phyloP scores from a whole-genome alignment of 1,284 basidiomycete species.

The Rugosomyces carneus region DNA sequence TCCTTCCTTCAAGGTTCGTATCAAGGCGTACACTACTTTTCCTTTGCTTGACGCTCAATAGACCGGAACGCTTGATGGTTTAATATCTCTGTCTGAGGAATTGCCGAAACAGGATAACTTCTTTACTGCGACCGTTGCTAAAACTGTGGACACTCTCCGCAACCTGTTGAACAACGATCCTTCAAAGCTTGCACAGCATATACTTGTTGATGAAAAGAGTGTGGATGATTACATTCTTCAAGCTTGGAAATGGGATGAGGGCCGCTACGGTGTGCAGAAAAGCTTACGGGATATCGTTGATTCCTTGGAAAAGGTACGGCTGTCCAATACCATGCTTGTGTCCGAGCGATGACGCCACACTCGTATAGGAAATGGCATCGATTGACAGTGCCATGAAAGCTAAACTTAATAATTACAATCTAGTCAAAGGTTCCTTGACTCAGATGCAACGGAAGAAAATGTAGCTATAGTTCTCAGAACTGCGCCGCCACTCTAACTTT shows the following conservation, averaged over 20 bases:
- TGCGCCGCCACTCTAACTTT: constrained; percentile 11
- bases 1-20: constrained; percentile 71
- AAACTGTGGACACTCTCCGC: constrained; percentile 92
- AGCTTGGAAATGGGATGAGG: constrained; percentile 86
- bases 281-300: constrained; percentile 80
- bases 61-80: constrained; percentile 91
- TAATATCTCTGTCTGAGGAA: constrained; percentile 88
- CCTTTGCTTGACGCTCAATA: constrained; percentile 30
- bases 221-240: constrained; percentile 79
- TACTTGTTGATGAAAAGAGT: constrained; percentile 76
- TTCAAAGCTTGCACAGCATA: constrained; percentile 76
- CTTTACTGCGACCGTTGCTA: constrained; percentile 85
- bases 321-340: neutral
- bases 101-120: constrained; percentile 89
- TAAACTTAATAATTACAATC: constrained; percentile 89
- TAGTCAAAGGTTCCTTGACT: constrained; percentile 90
- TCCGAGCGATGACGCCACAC: neutral
- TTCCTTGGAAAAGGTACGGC: constrained; percentile 68
- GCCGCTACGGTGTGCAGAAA: constrained; percentile 79
- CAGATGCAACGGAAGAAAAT: constrained; percentile 93
- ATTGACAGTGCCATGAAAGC: constrained; percentile 88
- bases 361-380: constrained; percentile 74
- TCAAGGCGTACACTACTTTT: constrained; percentile 8
- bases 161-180: constrained; percentile 89
- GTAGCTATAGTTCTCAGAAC: constrained; percentile 41